Conservation (phyloP, 805 yeast genomes). For the Wickerhamomyces queroliae region DNA sequence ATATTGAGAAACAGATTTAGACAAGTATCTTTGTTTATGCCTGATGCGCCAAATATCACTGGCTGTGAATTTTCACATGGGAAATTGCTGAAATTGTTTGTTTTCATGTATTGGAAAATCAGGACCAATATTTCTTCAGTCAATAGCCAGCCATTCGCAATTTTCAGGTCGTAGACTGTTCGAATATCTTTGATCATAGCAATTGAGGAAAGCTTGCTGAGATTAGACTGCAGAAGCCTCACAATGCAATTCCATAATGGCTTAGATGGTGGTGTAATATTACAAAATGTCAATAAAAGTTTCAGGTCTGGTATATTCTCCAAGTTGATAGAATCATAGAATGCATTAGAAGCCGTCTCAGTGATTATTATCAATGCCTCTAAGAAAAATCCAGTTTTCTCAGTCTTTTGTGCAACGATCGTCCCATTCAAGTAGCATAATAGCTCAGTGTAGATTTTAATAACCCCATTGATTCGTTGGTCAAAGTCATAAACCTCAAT, state of each 20-base stretch:
- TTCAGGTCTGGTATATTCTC: constrained; percentile 8
- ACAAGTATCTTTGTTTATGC: constrained; percentile 9
- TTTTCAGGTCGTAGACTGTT: constrained; percentile 4
- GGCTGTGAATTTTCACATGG: constrained; percentile 8
- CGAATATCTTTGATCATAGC: constrained; percentile 5
- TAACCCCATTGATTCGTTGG: neutral
- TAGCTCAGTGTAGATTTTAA: neutral
- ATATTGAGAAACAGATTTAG: constrained; percentile 15
- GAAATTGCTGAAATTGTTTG: constrained; percentile 15
- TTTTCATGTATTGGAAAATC: constrained; percentile 17
- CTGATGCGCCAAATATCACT: constrained; percentile 4
- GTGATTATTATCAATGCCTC: constrained; percentile 16
- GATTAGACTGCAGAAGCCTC: too few species aligned
- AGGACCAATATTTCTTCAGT: constrained; percentile 9
- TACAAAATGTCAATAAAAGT: constrained; percentile 11
- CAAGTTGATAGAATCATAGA: constrained; percentile 10
- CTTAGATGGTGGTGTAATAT: constrained; percentile 1
- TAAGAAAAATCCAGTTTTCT: constrained; percentile 6
- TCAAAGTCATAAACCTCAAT: constrained; percentile 13
- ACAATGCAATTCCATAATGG: constrained; percentile 9
- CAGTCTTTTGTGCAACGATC: constrained; percentile 6
- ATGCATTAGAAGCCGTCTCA: constrained; percentile 2
- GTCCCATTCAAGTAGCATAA: neutral
- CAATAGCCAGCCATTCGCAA: constrained; percentile 8
- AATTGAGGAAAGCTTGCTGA: constrained; percentile 1